These are phyloP conservation scores for Termitomyces sp. DNA, from an alignment of 768 basidiomycete species.

Conservation along the genomic window DNA sequence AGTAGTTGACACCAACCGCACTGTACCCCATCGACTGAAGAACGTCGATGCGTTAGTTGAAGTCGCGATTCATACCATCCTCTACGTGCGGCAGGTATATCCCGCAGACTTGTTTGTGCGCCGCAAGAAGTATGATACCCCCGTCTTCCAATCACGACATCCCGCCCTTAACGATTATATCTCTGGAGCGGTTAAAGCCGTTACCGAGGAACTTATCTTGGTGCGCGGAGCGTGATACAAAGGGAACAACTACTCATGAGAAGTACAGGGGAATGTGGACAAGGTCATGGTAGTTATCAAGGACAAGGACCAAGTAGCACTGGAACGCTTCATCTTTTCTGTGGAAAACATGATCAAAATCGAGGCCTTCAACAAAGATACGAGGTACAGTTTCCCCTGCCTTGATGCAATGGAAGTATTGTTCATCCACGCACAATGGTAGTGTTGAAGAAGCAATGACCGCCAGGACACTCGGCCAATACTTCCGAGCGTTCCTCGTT, in stretches of 20 bases:
- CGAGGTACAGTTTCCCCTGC: slow-evolving; percentile 39
- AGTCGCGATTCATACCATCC: slow-evolving; percentile 87
- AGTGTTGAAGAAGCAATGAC: slow-evolving; percentile 76
- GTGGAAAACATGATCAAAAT: slow-evolving; percentile 78
- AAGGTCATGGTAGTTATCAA: slow-evolving; percentile 85
- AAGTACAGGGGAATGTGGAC: slow-evolving; percentile 65
- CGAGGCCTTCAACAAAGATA: slow-evolving; percentile 66
- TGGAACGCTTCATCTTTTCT: slow-evolving; percentile 91
- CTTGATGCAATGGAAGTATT: neutral
- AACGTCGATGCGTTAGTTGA: slow-evolving; percentile 59
- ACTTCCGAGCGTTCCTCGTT: slow-evolving; percentile 79
- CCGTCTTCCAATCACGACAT: slow-evolving; percentile 92
- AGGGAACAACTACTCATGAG: neutral
- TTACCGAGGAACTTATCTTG: slow-evolving; percentile 68
- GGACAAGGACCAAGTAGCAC: slow-evolving; percentile 67
- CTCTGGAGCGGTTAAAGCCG: slow-evolving; percentile 79
- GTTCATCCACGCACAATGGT: neutral
- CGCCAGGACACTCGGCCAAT: slow-evolving; percentile 57
- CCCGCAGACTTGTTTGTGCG: slow-evolving; percentile 85
- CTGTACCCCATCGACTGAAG: neutral
- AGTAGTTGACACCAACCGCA: slow-evolving; percentile 28
- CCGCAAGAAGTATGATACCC: slow-evolving; percentile 85
- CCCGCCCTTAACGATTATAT: slow-evolving; percentile 87
- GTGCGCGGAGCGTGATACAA: slow-evolving; percentile 33
- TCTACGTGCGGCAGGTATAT: slow-evolving; percentile 89